Conservation (phyloP, 108 stramenopile genomes). For the Skeletonema grethae region DNA sequence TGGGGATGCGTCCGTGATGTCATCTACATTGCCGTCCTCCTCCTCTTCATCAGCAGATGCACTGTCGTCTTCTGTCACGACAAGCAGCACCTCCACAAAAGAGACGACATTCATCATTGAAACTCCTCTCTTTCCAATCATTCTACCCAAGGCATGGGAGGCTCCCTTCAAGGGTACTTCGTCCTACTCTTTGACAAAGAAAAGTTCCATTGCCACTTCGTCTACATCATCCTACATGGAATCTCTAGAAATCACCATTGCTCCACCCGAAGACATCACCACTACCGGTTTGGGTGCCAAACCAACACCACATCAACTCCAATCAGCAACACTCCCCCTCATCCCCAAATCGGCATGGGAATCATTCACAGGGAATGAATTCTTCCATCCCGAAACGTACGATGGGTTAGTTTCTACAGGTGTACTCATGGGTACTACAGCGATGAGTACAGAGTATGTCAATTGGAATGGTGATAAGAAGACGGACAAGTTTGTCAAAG, state of each 20-base stretch:
- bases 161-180: conserved; percentile 5
- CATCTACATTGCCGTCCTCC: background rate
- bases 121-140: conserved; percentile 50
- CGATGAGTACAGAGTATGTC: conserved; percentile 39
- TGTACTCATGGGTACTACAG: conserved; percentile 40
- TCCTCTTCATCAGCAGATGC: too few species aligned
- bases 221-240: conserved; percentile 1
- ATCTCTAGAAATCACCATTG: conserved; percentile 34
- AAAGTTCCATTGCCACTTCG: background rate
- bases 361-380: conserved; percentile 66
- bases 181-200: background rate
- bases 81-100: background rate
- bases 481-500: conserved; percentile 38
- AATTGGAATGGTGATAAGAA: conserved; percentile 65
- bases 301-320: conserved; percentile 26
- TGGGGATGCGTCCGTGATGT: too few species aligned
- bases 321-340: conserved; percentile 52
- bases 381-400: conserved; percentile 52
- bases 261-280: conserved; percentile 1
- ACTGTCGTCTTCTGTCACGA: background rate
- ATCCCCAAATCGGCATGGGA: conserved; percentile 61
- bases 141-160: conserved; percentile 40
- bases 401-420: conserved; percentile 60
- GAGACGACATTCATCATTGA: conserved; percentile 22
- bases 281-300: conserved; percentile 10